Percentiles rank a stretch among this genome's conserved stretches.
phyloP scores from a whole-genome alignment of 208 protist species.

The Leishmania lainsoni region DNA sequence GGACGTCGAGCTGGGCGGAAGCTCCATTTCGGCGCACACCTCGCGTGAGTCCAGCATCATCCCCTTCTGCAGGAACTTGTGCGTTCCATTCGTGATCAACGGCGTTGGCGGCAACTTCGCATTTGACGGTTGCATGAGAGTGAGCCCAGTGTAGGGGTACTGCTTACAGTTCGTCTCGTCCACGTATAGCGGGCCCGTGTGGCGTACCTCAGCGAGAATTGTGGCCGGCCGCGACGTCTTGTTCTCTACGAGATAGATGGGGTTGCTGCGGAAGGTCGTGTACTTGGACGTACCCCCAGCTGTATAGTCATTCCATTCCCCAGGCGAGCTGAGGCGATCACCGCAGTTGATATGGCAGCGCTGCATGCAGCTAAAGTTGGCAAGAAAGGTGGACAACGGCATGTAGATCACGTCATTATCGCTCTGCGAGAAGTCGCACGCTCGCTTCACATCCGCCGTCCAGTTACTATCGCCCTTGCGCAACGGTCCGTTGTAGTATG shows the following conservation, averaged over 20 bases:
- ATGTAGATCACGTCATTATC: conserved; percentile 60
- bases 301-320: conserved; percentile 73
- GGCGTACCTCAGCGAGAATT: conserved; percentile 73
- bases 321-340: conserved; percentile 67
- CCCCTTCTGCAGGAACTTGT: conserved; percentile 79
- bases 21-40: conserved; percentile 77
- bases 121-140: conserved; percentile 69
- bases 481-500: conserved; percentile 59
- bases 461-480: conserved; percentile 47
- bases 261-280: conserved; percentile 88
- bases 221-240: conserved; percentile 60
- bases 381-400: conserved; percentile 71
- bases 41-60: conserved; percentile 83
- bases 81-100: conserved; percentile 73
- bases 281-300: conserved; percentile 76
- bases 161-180: conserved; percentile 64
- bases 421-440: conserved; percentile 48
- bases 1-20: conserved; percentile 73
- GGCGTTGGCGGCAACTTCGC: conserved; percentile 66
- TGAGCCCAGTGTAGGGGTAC: conserved; percentile 84
- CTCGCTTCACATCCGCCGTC: conserved; percentile 46
- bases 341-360: conserved; percentile 88
- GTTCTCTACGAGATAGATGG: conserved; percentile 87
- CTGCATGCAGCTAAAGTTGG: conserved; percentile 84
- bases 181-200: conserved; percentile 50